These are phyloP conservation scores for Stereocaulon alpinum DNA, from an alignment of 495 filamentous ascomycete species.

Conservation along the genomic window DNA sequence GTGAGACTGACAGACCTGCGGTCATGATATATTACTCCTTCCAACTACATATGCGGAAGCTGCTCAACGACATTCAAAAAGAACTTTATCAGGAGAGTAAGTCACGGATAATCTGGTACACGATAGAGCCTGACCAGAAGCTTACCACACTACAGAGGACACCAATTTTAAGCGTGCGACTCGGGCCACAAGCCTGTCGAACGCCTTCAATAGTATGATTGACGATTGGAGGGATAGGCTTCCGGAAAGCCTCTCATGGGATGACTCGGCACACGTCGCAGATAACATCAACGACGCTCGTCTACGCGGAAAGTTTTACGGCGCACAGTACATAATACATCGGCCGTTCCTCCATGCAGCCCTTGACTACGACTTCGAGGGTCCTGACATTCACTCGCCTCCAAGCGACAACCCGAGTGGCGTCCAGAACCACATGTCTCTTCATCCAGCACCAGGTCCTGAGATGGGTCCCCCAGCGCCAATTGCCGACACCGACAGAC, in stretches of 20 bases:
- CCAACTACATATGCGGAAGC: constrained; percentile 76
- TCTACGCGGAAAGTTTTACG: constrained; percentile 88
- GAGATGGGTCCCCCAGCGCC: constrained; percentile 27
- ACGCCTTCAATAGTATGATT: constrained; percentile 33
- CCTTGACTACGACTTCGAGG: constrained; percentile 35
- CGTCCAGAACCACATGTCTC: background rate
- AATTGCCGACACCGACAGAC: constrained; percentile 25
- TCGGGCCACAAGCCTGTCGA: constrained; percentile 24
- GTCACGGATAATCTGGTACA: background rate
- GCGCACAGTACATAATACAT: constrained; percentile 81
- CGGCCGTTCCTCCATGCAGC: constrained; percentile 64
- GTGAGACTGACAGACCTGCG: constrained; percentile 23
- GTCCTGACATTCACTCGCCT: constrained; percentile 25
- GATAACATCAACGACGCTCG: constrained; percentile 72
- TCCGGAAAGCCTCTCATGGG: constrained; percentile 48
- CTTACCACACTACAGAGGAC: constrained; percentile 12
- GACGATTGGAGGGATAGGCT: constrained; percentile 35
- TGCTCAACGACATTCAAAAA: constrained; percentile 74
- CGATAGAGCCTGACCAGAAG: background rate
- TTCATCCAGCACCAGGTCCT: constrained; percentile 7
- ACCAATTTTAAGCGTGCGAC: constrained; percentile 19
- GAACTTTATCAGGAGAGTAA: constrained; percentile 44
- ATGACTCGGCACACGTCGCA: constrained; percentile 55
- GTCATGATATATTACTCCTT: constrained; percentile 75
- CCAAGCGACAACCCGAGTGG: constrained; percentile 1